Evolutionary conservation across 805 yeast species (phyloP).

Genomic region (Kodamaea kaohsiungensis): DNA sequence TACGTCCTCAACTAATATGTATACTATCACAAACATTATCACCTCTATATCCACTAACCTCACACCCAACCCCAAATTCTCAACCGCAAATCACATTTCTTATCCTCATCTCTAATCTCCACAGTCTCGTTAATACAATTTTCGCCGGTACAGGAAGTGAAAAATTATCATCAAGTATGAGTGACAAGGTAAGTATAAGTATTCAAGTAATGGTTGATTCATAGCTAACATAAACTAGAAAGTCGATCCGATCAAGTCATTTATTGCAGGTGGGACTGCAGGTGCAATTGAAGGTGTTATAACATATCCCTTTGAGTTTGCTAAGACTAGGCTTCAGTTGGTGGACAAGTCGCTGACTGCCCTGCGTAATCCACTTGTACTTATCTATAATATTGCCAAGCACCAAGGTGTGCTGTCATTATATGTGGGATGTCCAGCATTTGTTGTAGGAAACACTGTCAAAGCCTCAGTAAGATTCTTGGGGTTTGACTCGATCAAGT

Average conservation of each 20-base stretch:
- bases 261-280: conserved; percentile 93
- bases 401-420: conserved; percentile 77
- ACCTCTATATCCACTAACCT: not conserved
- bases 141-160: conserved; percentile 3
- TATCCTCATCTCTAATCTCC: not conserved
- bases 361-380: conserved; percentile 80
- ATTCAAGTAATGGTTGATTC: not conserved
- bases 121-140: not conserved
- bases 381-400: conserved; percentile 72
- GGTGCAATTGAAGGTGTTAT: conserved; percentile 93
- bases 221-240: conserved; percentile 15
- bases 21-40: no score
- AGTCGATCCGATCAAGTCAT: conserved; percentile 76
- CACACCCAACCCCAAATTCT: not conserved
- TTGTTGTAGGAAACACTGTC: conserved; percentile 92
- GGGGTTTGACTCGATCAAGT: conserved; percentile 87
- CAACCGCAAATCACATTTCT: not conserved
- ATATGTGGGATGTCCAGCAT: conserved; percentile 96
- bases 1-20: no score
- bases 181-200: conserved; percentile 5
- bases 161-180: conserved; percentile 1
- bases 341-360: conserved; percentile 62
- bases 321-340: conserved; percentile 89
- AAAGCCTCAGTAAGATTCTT: conserved; percentile 94
- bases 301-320: conserved; percentile 96